Evolutionary conservation across 805 yeast genomes (phyloP), one percentile per base, ranked within the genome.

Genomic region (Yamadazyma nakazawae): DNA sequence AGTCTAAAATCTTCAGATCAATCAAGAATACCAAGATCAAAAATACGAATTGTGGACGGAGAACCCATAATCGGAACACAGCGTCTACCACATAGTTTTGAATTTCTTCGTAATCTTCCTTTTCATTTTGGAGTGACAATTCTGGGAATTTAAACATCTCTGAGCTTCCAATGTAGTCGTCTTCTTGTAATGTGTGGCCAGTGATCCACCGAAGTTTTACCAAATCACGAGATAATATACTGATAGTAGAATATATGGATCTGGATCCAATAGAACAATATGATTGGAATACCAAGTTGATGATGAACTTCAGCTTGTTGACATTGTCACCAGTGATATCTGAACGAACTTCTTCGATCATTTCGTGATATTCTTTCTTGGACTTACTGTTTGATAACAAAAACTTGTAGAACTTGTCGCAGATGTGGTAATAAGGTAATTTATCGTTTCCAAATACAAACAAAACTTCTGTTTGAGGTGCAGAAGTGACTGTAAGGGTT

Each of bases 211-310:
- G 68, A 53, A 72, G 59, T 53, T 72, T 72, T 42, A 60, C 64
- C 34, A 70, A 54, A 48, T 72, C 77, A 46, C 77, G 62, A 32
- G 67, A 59, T 40, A 72, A 53, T 24, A 72, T 64, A 50, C 70
- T 64, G 12, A 72, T 74, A 28, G 70, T 72, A 1, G 77, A 72
- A 54, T 70, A 88, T 37, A 91, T 76, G 0, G 97, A 91, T 60
- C 97, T 78, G 40, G 89, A 84, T 12, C 98, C 97, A 48, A 89
- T 83, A 54, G 83, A 83, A 39, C 92, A 85, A 43, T 88, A 75
- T 0, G 85, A 74, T 58, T 88, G 92, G 56, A 84, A 75, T 12
- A 89, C 64, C 13, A 87, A 66, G 25, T 84, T 79, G 14, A 86
- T 70, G 32, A 84, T 62, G 45, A 84, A 65, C 46, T 55, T 53